These are phyloP conservation scores for Phragmites australis DNA, from an alignment of 176 grass and related monocot genomes.

Conservation along the genomic window DNA sequence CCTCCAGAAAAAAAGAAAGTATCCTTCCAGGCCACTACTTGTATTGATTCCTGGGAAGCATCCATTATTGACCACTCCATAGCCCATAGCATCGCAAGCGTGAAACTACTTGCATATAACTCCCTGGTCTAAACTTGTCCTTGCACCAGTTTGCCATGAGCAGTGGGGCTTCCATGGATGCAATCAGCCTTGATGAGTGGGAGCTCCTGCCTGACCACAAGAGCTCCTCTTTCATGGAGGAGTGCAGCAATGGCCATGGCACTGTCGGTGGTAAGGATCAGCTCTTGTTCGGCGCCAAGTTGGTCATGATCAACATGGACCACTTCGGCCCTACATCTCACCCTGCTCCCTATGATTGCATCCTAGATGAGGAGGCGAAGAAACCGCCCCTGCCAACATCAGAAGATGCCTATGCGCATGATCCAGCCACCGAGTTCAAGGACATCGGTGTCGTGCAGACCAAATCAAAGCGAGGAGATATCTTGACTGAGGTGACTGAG, in stretches of 20 bases:
- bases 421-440: constrained; percentile 29
- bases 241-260: constrained; percentile 33
- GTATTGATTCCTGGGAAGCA: constrained; percentile 27
- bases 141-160: constrained; percentile 28
- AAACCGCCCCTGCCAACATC: background rate
- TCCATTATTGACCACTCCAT: constrained; percentile 41
- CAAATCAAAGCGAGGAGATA: background rate
- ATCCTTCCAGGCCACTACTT: constrained; percentile 35
- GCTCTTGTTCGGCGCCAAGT: constrained; percentile 29
- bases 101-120: background rate
- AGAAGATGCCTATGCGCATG: background rate
- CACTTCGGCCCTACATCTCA: constrained; percentile 51
- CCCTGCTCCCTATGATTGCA: constrained; percentile 19
- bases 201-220: constrained; percentile 69
- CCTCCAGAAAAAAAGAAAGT: constrained; percentile 42
- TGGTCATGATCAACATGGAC: constrained; percentile 64
- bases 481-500: background rate
- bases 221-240: constrained; percentile 42
- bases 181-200: constrained; percentile 79
- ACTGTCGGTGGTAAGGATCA: constrained; percentile 35
- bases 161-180: constrained; percentile 41
- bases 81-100: constrained; percentile 33
- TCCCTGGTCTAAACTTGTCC: constrained; percentile 10
- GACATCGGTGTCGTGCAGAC: constrained; percentile 43
- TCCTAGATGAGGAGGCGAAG: constrained; percentile 11